Evolutionary conservation across 2,329 filamentous ascomycete species (phyloP).

Genomic region (Bimuria novae-zelandiae): DNA sequence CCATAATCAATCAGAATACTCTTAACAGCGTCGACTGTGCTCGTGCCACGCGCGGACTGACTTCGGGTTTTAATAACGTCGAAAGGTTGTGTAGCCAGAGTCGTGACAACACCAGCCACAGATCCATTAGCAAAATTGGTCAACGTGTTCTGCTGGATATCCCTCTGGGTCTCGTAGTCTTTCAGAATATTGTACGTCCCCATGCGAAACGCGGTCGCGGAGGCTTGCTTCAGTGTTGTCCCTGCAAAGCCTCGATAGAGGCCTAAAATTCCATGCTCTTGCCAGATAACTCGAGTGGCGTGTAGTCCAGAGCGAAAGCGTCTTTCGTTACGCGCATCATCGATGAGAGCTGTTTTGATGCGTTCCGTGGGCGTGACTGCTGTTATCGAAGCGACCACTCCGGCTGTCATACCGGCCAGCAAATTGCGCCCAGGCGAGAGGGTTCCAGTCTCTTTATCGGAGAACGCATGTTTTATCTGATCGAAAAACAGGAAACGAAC

Average conservation of each 20-base stretch:
- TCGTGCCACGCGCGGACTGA: slow-evolving; percentile 63
- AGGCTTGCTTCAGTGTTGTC: slow-evolving; percentile 66
- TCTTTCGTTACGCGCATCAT: slow-evolving; percentile 59
- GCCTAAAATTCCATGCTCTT: slow-evolving; percentile 58
- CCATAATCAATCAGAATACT: slow-evolving; percentile 63
- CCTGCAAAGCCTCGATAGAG: slow-evolving; percentile 64
- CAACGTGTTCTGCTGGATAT: slow-evolving; percentile 55
- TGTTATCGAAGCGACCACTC: slow-evolving; percentile 64
- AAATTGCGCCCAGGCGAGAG: slow-evolving; percentile 62
- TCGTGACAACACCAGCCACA: slow-evolving; percentile 64
- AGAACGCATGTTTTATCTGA: slow-evolving; percentile 63
- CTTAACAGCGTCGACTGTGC: slow-evolving; percentile 60
- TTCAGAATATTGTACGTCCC: slow-evolving; percentile 68
- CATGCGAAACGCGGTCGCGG: slow-evolving; percentile 65
- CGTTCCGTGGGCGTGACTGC: slow-evolving; percentile 71
- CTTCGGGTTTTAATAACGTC: slow-evolving; percentile 67
- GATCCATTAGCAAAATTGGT: slow-evolving; percentile 67
- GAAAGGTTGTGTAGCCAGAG: slow-evolving; percentile 64
- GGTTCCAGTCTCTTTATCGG: slow-evolving; percentile 60
- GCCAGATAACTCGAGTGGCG: slow-evolving; percentile 55
- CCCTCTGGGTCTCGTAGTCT: slow-evolving; percentile 57
- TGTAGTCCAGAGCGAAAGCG: slow-evolving; percentile 58
- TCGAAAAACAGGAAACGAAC: slow-evolving; percentile 71
- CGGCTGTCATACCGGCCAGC: slow-evolving; percentile 67
- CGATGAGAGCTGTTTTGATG: slow-evolving; percentile 70